phyloP scores from a whole-genome alignment of 495 filamentous ascomycete genomes.

The Penicillium alfredii region DNA sequence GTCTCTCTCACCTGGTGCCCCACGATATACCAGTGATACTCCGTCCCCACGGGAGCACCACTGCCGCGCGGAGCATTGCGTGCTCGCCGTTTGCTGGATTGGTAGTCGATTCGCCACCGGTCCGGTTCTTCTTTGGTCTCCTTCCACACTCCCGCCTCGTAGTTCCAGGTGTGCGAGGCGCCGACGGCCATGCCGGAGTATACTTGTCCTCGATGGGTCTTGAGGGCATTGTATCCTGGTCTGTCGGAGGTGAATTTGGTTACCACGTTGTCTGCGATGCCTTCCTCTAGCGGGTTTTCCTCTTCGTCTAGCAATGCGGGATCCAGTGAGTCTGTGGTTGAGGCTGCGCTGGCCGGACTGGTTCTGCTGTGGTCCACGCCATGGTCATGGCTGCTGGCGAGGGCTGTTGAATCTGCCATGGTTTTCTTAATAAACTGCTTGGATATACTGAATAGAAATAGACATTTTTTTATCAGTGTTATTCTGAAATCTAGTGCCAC shows the following conservation, averaged over 20 bases:
- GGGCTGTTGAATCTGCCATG: too few relatives aligned
- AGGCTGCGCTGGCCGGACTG: not conserved
- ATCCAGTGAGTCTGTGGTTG: conserved; percentile 1
- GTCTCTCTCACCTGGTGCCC: conserved; percentile 28
- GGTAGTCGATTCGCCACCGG: conserved; percentile 30
- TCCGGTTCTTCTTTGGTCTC: conserved; percentile 33
- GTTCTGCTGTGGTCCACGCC: not conserved
- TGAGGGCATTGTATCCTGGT: conserved; percentile 25
- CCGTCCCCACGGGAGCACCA: conserved; percentile 31
- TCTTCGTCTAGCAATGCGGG: conserved; percentile 9
- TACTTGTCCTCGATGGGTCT: conserved; percentile 25
- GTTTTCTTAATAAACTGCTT: too few relatives aligned
- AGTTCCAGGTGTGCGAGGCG: conserved; percentile 31
- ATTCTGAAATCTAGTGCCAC: too few relatives aligned
- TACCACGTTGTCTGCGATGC: conserved; percentile 4
- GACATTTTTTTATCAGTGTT: too few relatives aligned
- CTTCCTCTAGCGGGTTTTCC: conserved; percentile 8
- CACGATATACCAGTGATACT: conserved; percentile 35
- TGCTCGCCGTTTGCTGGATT: conserved; percentile 25
- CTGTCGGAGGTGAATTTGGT: conserved; percentile 2
- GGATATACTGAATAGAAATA: too few relatives aligned
- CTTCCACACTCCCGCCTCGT: conserved; percentile 27
- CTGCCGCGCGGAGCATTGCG: conserved; percentile 25
- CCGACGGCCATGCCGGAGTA: conserved; percentile 32
- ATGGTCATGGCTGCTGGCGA: not conserved